phyloP scores from a whole-genome alignment of 805 yeast species.

The Metschnikowia kofuensis region DNA sequence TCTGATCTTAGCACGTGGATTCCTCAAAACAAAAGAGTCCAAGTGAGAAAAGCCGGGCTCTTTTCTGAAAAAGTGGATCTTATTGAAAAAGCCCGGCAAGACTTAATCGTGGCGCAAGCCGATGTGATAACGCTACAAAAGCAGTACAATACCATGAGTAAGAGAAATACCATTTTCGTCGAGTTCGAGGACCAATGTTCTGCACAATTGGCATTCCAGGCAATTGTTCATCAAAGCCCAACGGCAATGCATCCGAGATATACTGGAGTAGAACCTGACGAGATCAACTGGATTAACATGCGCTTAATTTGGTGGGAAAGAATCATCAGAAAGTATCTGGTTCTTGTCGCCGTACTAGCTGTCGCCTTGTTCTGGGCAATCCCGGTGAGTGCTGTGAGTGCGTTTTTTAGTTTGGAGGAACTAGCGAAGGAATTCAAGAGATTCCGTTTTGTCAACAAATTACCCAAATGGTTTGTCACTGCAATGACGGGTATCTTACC shows the following conservation, averaged over 20 bases:
- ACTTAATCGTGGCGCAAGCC: slow-evolving; percentile 51
- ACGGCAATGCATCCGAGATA: slow-evolving; percentile 57
- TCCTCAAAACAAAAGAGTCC: slow-evolving; percentile 68
- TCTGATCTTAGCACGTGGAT: slow-evolving; percentile 55
- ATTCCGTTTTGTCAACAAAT: slow-evolving; percentile 51
- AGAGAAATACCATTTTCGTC: slow-evolving; percentile 78
- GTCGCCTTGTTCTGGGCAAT: slow-evolving; percentile 67
- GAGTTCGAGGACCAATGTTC: slow-evolving; percentile 74
- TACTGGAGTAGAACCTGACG: slow-evolving; percentile 61
- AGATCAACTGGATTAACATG: slow-evolving; percentile 69
- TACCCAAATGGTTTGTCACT: slow-evolving; percentile 57
- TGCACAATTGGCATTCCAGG: slow-evolving; percentile 71
- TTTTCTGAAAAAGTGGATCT: slow-evolving; percentile 57
- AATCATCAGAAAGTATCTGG: slow-evolving; percentile 49
- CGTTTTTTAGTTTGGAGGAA: slow-evolving; percentile 63
- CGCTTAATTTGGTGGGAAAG: slow-evolving; percentile 81
- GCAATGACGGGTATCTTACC: slow-evolving; percentile 68
- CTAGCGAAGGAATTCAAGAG: slow-evolving; percentile 51
- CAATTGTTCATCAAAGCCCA: slow-evolving; percentile 63
- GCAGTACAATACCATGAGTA: slow-evolving; percentile 43
- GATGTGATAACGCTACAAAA: slow-evolving; percentile 58
- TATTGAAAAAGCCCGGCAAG: slow-evolving; percentile 53
- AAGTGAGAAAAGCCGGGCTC: slow-evolving; percentile 46
- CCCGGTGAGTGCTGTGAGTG: slow-evolving; percentile 78
- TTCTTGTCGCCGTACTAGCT: slow-evolving; percentile 53